phyloP scores from a whole-genome alignment of 1,139 yeast genomes.

The Meyerozyma carpophila region DNA sequence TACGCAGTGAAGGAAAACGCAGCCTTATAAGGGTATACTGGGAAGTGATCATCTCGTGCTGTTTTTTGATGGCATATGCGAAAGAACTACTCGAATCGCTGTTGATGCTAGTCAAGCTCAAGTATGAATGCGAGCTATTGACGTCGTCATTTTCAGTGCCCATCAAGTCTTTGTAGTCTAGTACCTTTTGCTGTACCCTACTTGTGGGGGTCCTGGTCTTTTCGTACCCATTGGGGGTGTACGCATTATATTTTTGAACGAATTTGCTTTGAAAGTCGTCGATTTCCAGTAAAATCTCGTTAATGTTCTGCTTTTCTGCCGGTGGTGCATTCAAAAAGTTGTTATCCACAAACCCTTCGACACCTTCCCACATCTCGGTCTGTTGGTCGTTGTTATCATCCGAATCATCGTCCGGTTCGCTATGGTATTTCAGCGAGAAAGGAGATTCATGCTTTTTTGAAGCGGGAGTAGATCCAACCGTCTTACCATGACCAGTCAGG shows the following conservation, averaged over 20 bases:
- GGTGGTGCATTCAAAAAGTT: neutral
- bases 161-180: conserved; percentile 7
- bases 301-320: neutral
- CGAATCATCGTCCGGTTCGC: conserved; percentile 1
- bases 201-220: conserved; percentile 1
- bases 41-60: conserved; percentile 8
- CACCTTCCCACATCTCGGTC: neutral
- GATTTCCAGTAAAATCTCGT: conserved; percentile 6
- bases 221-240: neutral
- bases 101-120: neutral
- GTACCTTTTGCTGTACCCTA: conserved; percentile 9
- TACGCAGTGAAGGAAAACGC: conserved; percentile 5
- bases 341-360: neutral
- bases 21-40: conserved; percentile 11
- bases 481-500: neutral
- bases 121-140: conserved; percentile 1
- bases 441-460: neutral
- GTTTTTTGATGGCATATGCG: conserved; percentile 8
- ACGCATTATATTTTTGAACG: neutral
- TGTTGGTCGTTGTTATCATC: neutral
- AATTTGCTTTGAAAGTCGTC: conserved; percentile 2
- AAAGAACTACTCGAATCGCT: neutral
- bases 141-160: conserved; percentile 3
- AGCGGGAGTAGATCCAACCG: neutral
- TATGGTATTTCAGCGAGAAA: neutral